Conservation (phyloP, 306 rosid genomes). For the Vachellia collinsii region DNA sequence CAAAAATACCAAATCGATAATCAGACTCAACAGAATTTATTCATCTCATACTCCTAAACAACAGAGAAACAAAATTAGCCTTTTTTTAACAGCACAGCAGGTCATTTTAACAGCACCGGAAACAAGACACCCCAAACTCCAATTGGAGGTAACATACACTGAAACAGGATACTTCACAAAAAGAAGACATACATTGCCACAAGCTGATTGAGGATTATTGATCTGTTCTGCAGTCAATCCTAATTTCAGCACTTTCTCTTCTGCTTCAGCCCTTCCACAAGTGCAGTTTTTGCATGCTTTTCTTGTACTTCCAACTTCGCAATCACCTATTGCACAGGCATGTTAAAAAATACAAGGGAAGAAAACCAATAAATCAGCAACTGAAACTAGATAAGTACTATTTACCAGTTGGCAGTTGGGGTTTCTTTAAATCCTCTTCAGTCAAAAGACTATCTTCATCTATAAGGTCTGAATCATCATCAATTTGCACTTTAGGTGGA, state of each 20-base stretch:
- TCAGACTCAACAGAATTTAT: not conserved
- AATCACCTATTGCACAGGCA: constrained; percentile 65
- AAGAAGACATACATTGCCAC: constrained; percentile 77
- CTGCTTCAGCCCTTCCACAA: constrained; percentile 95
- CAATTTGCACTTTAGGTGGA: constrained; percentile 65
- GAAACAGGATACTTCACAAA: constrained; percentile 6
- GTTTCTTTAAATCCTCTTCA: constrained; percentile 87
- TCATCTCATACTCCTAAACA: not conserved
- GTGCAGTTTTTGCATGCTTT: constrained; percentile 95
- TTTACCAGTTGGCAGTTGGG: constrained; percentile 65
- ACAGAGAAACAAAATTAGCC: not conserved
- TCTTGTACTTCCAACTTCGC: constrained; percentile 83
- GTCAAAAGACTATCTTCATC: constrained; percentile 91
- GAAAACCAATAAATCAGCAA: constrained; percentile 12
- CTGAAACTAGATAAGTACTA: constrained; percentile 35
- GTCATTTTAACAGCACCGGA: not conserved
- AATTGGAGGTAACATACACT: not conserved
- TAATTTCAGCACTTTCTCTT: constrained; percentile 78
- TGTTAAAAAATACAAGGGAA: constrained; percentile 5
- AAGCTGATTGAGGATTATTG: constrained; percentile 83
- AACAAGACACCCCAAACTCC: not conserved
- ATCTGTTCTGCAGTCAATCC: constrained; percentile 73
- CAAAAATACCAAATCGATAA: not conserved
- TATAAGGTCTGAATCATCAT: constrained; percentile 80
- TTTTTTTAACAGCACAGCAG: constrained; percentile 4